Evolutionary conservation across 2,329 filamentous ascomycete genomes (phyloP).

Genomic region (Neonectria hederae): DNA sequence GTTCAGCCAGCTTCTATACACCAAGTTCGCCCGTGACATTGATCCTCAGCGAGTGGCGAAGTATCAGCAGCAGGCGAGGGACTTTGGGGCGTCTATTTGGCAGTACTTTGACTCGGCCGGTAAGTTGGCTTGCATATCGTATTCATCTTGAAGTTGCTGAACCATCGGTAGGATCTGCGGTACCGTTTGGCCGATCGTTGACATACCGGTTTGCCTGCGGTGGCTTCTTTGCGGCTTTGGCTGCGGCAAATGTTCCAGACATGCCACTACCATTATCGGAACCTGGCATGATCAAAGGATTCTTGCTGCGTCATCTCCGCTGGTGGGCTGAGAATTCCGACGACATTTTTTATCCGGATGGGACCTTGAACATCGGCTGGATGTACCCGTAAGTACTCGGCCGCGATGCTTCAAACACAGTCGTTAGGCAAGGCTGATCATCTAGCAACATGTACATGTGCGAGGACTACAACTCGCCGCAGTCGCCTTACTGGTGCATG

Average conservation of each 20-base stretch:
- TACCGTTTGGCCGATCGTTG: constrained; percentile 61
- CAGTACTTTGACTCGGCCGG: constrained; percentile 58
- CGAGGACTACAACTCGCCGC: constrained; percentile 67
- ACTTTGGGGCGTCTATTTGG: constrained; percentile 56
- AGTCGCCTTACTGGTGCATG: constrained; percentile 64
- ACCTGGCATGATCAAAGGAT: constrained; percentile 56
- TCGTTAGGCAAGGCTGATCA: background rate
- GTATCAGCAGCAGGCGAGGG: constrained; percentile 51
- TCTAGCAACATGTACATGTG: constrained; percentile 61
- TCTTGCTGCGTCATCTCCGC: constrained; percentile 59
- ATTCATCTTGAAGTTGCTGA: background rate
- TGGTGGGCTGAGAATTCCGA: constrained; percentile 57
- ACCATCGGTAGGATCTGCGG: constrained; percentile 53
- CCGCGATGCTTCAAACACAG: fast-evolving
- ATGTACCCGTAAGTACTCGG: constrained; percentile 40
- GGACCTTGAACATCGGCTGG: constrained; percentile 58
- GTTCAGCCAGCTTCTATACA: constrained; percentile 59
- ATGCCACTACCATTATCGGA: constrained; percentile 50
- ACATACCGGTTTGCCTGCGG: constrained; percentile 62
- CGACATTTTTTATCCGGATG: constrained; percentile 59
- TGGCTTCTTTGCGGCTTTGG: constrained; percentile 58
- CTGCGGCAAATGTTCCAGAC: constrained; percentile 51
- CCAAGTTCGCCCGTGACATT: constrained; percentile 53
- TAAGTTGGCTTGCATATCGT: constrained; percentile 27
- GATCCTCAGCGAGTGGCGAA: constrained; percentile 50